Conservation (phyloP, 495 filamentous ascomycete genomes). For the Talaromyces stipitatus region DNA sequence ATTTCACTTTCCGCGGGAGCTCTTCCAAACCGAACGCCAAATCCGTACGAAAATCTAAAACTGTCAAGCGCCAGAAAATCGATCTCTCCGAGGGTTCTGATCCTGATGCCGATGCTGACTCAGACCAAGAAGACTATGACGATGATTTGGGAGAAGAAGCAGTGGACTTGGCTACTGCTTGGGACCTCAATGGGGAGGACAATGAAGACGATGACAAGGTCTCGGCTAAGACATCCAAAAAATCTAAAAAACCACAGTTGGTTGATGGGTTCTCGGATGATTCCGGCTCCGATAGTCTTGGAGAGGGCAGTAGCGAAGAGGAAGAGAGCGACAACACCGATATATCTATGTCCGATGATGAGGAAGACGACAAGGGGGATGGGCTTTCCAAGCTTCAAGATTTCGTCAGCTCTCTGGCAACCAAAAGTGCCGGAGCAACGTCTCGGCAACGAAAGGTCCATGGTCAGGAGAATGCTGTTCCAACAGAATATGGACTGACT, state of each 20-base stretch:
- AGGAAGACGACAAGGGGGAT: conserved; percentile 49
- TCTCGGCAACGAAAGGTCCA: conserved; percentile 16
- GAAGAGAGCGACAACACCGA: conserved; percentile 43
- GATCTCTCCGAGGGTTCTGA: conserved; percentile 52
- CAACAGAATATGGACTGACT: conserved; percentile 50
- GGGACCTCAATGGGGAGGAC: conserved; percentile 63
- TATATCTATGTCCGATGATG: conserved; percentile 50
- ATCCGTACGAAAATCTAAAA: conserved; percentile 11
- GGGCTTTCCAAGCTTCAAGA: conserved; percentile 58
- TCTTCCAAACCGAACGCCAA: conserved; percentile 29
- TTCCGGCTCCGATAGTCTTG: conserved; percentile 21
- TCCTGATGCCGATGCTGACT: conserved; percentile 33
- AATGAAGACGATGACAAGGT: conserved; percentile 21
- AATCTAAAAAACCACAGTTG: conserved; percentile 16
- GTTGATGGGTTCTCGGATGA: conserved; percentile 28
- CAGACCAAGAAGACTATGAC: conserved; percentile 47
- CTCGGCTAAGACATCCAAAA: conserved; percentile 14
- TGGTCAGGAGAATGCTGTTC: conserved; percentile 43
- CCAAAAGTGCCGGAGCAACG: conserved; percentile 16
- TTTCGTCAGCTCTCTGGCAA: conserved; percentile 62
- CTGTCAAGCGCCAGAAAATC: conserved; percentile 30
- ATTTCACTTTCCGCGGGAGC: conserved; percentile 65
- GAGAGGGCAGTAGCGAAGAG: conserved; percentile 21
- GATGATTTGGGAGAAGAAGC: conserved; percentile 76
- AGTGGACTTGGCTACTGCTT: conserved; percentile 72